Percentiles rank a stretch among this genome's conserved stretches.
These are phyloP conservation scores for Xylaria sp. DNA, from an alignment of 495 filamentous ascomycete genomes.

Conservation along the genomic window DNA sequence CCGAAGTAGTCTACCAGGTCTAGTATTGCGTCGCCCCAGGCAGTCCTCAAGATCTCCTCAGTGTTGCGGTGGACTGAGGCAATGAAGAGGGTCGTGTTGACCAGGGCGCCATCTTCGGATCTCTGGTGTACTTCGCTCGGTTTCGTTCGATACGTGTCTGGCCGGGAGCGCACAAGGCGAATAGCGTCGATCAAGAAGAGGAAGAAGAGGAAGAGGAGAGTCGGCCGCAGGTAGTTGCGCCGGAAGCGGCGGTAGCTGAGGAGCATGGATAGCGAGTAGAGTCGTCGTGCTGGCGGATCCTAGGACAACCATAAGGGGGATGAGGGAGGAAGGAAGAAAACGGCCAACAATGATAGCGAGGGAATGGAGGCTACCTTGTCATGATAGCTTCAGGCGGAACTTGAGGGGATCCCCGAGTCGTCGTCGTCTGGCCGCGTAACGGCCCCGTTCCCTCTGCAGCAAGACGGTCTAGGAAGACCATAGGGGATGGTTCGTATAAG, in stretches of 20 bases:
- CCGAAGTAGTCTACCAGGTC: constrained; percentile 61
- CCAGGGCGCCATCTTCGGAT: constrained; percentile 23
- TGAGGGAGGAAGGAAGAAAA: background rate
- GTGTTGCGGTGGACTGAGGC: constrained; percentile 73
- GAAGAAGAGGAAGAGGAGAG: constrained; percentile 40
- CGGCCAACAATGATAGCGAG: background rate
- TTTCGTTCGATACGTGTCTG: constrained; percentile 36
- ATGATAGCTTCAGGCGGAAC: constrained; percentile 10
- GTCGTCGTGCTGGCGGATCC: background rate
- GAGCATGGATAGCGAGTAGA: constrained; percentile 37
- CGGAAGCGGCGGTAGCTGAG: constrained; percentile 42
- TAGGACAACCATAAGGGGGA: background rate
- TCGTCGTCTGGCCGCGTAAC: background rate
- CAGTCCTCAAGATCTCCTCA: constrained; percentile 59
- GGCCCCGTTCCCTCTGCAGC: constrained; percentile 7
- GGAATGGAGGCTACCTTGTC: constrained; percentile 19
- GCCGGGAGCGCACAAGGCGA: constrained; percentile 37
- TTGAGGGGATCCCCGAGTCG: constrained; percentile 12
- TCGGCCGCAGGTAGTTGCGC: constrained; percentile 40
- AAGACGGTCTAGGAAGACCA: constrained; percentile 17
- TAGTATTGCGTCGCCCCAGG: constrained; percentile 67
- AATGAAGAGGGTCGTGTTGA: constrained; percentile 61
- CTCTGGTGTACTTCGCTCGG: constrained; percentile 29
- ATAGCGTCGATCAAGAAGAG: constrained; percentile 41
- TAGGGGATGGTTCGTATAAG: background rate